A percentile compares a stretch with the other conserved stretches of the same genome.
Evolutionary conservation across 768 basidiomycete species (phyloP).

Genomic region (Trametes meyenii): DNA sequence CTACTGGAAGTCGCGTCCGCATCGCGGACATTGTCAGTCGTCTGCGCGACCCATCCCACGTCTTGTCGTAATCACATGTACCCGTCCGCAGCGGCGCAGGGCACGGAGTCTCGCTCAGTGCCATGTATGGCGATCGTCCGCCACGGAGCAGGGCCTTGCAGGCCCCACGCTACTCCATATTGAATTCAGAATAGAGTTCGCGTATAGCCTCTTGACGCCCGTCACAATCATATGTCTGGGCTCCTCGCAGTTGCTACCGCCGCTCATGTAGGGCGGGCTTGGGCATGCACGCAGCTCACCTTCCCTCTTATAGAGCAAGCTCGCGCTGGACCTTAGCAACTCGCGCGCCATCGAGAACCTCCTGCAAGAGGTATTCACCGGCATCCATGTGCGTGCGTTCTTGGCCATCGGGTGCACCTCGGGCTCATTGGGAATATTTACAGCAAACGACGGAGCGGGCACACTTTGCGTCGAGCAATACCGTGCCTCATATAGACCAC

Average conservation of each 20-base stretch:
- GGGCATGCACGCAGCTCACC: conserved; percentile 5
- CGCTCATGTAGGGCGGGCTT: neutral
- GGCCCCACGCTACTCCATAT: neutral
- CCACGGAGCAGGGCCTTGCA: neutral
- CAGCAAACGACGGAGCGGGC: conserved; percentile 64
- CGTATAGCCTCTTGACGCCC: conserved; percentile 6
- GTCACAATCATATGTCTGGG: conserved; percentile 17
- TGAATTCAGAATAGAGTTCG: neutral
- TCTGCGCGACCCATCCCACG: conserved; percentile 9
- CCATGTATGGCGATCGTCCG: neutral
- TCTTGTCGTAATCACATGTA: conserved; percentile 18
- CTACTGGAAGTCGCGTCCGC: neutral
- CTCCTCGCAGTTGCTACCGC: neutral
- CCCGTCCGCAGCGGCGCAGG: neutral
- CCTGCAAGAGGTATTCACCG: conserved; percentile 63
- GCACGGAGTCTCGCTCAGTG: neutral
- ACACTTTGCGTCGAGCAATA: conserved; percentile 55
- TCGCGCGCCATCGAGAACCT: conserved; percentile 73
- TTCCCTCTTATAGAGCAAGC: conserved; percentile 48
- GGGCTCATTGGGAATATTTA: conserved; percentile 5
- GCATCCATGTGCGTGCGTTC: conserved; percentile 53
- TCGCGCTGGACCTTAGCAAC: conserved; percentile 73
- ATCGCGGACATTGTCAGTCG: neutral
- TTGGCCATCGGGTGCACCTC: neutral
- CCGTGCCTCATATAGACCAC: conserved; percentile 62